phyloP scores from a whole-genome alignment of 495 filamentous ascomycete genomes.

The Pseudoneurospora amorphoporcata region DNA sequence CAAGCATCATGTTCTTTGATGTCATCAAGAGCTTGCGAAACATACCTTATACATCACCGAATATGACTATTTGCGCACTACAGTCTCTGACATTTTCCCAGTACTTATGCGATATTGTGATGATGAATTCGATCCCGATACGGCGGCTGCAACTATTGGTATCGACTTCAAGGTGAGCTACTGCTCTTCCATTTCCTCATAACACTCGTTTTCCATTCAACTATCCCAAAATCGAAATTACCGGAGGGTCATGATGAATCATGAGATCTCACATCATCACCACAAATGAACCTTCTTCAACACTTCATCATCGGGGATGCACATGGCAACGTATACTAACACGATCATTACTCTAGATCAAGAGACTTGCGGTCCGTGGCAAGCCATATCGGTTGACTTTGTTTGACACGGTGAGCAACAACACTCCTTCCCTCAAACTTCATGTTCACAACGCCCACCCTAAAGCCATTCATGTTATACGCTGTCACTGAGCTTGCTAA shows the following conservation, averaged over 20 bases:
- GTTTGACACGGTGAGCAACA: slow-evolving; percentile 44
- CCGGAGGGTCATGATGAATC: background rate
- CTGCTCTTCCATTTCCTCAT: background rate
- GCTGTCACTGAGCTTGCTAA: background rate
- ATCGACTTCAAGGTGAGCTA: slow-evolving; percentile 49
- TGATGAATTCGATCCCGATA: slow-evolving; percentile 49
- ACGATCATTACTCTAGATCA: slow-evolving; percentile 20
- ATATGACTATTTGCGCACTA: background rate
- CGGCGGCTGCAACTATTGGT: slow-evolving; percentile 48
- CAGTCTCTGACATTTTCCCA: background rate
- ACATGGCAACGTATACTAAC: background rate
- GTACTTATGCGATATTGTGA: slow-evolving; percentile 38
- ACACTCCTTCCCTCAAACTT: background rate
- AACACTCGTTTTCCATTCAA: background rate
- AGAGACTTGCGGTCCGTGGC: slow-evolving; percentile 39
- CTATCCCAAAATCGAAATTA: background rate
- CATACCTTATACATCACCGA: background rate
- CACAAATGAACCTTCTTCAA: background rate
- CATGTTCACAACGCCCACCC: background rate
- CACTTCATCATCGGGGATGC: background rate
- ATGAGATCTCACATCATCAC: background rate
- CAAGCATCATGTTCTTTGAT: background rate
- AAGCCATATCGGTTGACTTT: slow-evolving; percentile 46
- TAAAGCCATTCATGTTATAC: background rate
- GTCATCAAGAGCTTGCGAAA: background rate